A percentile compares a stretch with the other conserved stretches of the same genome.
Conservation (phyloP, 768 basidiomycete species). For the Arthromyces matolae region DNA sequence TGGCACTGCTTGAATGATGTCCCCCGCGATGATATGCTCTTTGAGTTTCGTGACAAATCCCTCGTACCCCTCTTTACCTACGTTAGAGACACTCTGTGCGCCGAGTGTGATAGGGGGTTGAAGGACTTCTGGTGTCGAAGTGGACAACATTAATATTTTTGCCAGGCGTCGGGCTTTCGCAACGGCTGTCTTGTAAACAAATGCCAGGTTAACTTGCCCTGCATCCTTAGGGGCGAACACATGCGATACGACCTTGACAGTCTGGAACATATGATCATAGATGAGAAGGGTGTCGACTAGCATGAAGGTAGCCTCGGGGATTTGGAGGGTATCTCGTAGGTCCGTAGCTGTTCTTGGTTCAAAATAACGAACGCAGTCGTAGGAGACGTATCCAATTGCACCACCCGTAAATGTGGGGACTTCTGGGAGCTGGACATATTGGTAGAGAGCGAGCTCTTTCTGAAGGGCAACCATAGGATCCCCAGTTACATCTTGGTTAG, state of each 20-base stretch:
- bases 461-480: constrained; percentile 87
- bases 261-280: constrained; percentile 96
- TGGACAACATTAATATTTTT: constrained; percentile 50
- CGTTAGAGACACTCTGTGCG: constrained; percentile 75
- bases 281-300: constrained; percentile 92
- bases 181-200: constrained; percentile 86
- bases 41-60: constrained; percentile 87
- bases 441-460: constrained; percentile 79
- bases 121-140: constrained; percentile 60
- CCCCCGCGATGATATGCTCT: constrained; percentile 91
- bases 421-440: constrained; percentile 89
- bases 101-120: constrained; percentile 68
- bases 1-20: constrained; percentile 98
- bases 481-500: constrained; percentile 74
- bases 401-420: constrained; percentile 95
- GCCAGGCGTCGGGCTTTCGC: constrained; percentile 81
- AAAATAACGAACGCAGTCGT: constrained; percentile 95
- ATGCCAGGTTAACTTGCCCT: constrained; percentile 63
- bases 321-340: constrained; percentile 73
- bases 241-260: constrained; percentile 92
- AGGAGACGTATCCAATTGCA: constrained; percentile 95
- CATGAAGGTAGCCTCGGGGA: constrained; percentile 97
- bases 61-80: constrained; percentile 92
- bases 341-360: constrained; percentile 86
- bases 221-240: constrained; percentile 79